Base-by-base conservation (phyloP, 148 eudicot genomes). In the Drosera capensis region DNA sequence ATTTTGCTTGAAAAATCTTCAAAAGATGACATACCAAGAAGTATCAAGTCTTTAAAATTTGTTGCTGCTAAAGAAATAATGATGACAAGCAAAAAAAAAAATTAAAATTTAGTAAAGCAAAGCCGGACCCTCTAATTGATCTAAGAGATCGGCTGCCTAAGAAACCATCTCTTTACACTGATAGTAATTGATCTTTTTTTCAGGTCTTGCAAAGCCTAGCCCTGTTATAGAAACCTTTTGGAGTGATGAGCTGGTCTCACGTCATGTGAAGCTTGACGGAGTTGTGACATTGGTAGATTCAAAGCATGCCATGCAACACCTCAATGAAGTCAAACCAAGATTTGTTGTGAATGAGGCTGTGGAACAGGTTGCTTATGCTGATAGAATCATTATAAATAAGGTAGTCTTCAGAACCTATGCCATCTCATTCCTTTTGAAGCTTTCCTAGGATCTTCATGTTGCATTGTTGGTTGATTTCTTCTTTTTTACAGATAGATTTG, bases 131-230 rank as follows among this genome's bases (percentile, higher is more conserved):
- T n/a, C n/a, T n/a, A n/a, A n/a, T n/a, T n/a, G n/a, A n/a, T n/a
- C n/a, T n/a, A n/a, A n/a, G n/a, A n/a, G n/a, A n/a, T n/a, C n/a
- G n/a, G n/a, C n/a, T n/a, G n/a, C n/a, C n/a, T n/a, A n/a, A n/a
- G n/a, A n/a, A n/a, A n/a, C n/a, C n/a, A n/a, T n/a, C n/a, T n/a
- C n/a, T n/a, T n/a, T n/a, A n/a, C n/a, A n/a, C n/a, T n/a, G n/a
- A n/a, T n/a, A n/a, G n/a, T 38, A 16, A 18, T 4, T 14, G 47
- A 24, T 46, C n/a, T 25, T 46, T 49, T 59, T 40, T 56, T 38
- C 68, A 83, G 96, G 96, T 62, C 96, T 88, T 70, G 96, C 96
- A 40, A 88, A 88, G 61, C 96, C 94, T 38, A 94, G 86, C 45
- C 96, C 96, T 41, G 96, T 88, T 14, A 88, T 88, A 62, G 94